A percentile compares a stretch with the other conserved stretches of the same genome.
phyloP scores from a whole-genome alignment of 2,329 filamentous ascomycete genomes.

The Fusarium ramigenum region DNA sequence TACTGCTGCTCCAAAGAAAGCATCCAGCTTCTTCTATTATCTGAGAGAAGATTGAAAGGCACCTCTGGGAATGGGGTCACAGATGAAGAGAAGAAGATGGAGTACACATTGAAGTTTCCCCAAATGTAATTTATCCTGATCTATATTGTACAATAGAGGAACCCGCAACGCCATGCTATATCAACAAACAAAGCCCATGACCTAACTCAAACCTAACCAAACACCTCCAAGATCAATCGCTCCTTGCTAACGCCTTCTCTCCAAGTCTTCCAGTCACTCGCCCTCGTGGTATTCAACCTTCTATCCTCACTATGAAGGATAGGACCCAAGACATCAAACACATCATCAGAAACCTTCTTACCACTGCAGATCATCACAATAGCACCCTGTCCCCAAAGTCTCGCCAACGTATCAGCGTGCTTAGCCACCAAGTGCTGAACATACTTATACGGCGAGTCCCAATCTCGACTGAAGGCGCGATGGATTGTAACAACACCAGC shows the following conservation, averaged over 20 bases:
- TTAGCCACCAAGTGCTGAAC: background rate
- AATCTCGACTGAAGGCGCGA: background rate
- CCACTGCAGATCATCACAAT: constrained; percentile 11
- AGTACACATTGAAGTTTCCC: fast-evolving
- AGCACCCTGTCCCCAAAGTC: constrained; percentile 6
- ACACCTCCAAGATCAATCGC: constrained; percentile 5
- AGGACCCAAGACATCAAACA: constrained; percentile 5
- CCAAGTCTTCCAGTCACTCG: background rate
- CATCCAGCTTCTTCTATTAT: too few relatives aligned
- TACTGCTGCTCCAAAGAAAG: too few relatives aligned
- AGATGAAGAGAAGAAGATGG: fast-evolving
- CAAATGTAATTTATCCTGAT: background rate
- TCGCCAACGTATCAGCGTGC: background rate
- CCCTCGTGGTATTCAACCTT: background rate
- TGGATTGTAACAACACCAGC: background rate
- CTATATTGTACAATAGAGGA: background rate
- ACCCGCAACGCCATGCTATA: too few relatives aligned
- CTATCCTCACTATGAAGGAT: background rate
- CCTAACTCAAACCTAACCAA: background rate
- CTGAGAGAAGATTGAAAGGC: too few relatives aligned
- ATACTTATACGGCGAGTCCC: background rate
- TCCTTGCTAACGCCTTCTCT: background rate
- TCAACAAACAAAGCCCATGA: fast-evolving
- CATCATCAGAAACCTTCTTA: constrained; percentile 3
- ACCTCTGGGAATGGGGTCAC: too few relatives aligned